A percentile compares a stretch with the other conserved stretches of the same genome.
Evolutionary conservation across 2,329 filamentous ascomycete species (phyloP).

Genomic region (Pseudogymnoascus sp.): DNA sequence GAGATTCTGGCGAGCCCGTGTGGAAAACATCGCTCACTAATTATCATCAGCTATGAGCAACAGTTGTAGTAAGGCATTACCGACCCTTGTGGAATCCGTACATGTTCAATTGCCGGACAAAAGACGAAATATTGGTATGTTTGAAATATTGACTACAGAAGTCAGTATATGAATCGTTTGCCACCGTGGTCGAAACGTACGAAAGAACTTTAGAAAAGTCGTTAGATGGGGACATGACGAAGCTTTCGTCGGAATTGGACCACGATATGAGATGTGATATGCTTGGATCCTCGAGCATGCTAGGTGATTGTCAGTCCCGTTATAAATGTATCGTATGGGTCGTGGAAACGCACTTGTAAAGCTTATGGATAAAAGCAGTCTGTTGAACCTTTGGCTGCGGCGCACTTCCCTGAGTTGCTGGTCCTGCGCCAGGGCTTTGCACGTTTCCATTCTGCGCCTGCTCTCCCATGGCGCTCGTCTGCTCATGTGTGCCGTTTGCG

Average conservation of each 20-base stretch:
- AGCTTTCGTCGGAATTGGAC: constrained; percentile 89
- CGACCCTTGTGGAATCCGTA: constrained; percentile 98
- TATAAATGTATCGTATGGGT: neutral
- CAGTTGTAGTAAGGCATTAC: constrained; percentile 22
- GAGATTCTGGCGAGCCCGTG: constrained; percentile 84
- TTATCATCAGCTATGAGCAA: constrained; percentile 12
- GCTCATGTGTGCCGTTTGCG: constrained; percentile 28
- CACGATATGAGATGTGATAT: constrained; percentile 97
- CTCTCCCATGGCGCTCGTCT: constrained; percentile 23
- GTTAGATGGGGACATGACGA: constrained; percentile 95
- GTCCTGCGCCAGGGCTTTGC: constrained; percentile 29
- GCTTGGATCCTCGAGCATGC: constrained; percentile 90
- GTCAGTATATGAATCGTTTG: constrained; percentile 20
- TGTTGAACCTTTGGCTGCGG: constrained; percentile 97
- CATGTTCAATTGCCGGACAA: constrained; percentile 97
- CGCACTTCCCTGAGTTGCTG: constrained; percentile 60
- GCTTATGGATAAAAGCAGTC: constrained; percentile 97
- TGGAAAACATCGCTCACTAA: constrained; percentile 97
- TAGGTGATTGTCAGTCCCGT: constrained; percentile 34
- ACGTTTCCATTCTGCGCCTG: constrained; percentile 32
- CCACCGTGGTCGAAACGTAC: constrained; percentile 47
- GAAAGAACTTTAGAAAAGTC: constrained; percentile 97
- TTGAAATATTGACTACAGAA: constrained; percentile 86
- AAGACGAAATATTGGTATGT: constrained; percentile 97
- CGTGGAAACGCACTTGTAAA: constrained; percentile 72